These are phyloP conservation scores for Dioszegia crocea DNA, from an alignment of 768 basidiomycete species.

Conservation along the genomic window DNA sequence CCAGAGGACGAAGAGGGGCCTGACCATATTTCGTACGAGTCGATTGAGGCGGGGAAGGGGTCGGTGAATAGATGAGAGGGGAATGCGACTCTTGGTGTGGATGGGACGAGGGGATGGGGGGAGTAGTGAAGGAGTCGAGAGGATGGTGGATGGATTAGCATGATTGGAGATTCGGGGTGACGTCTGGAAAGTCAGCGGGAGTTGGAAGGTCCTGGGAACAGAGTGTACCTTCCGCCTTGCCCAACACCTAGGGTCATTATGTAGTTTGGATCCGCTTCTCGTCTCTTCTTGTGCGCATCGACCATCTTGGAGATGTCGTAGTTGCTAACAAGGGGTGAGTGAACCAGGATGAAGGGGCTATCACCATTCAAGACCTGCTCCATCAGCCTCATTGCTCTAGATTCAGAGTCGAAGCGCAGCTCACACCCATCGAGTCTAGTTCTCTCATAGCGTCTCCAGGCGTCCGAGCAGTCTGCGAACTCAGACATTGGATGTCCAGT, in stretches of 20 bases:
- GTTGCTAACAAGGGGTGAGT: constrained; percentile 69
- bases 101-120: constrained; percentile 31
- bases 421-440: constrained; percentile 44
- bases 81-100: constrained; percentile 23
- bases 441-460: constrained; percentile 50
- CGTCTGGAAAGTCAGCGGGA: constrained; percentile 29
- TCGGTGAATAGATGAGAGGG: constrained; percentile 57
- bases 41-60: constrained; percentile 62
- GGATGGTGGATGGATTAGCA: constrained; percentile 46
- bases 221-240: constrained; percentile 44
- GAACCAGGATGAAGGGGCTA: constrained; percentile 48
- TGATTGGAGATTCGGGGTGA: constrained; percentile 60
- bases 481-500: constrained; percentile 42
- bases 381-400: neutral
- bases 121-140: constrained; percentile 42
- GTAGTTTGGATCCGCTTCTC: constrained; percentile 81
- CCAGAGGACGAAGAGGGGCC: constrained; percentile 49
- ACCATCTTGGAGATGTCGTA: constrained; percentile 86
- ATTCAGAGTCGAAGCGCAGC: neutral
- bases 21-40: constrained; percentile 80
- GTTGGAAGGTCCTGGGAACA: neutral
- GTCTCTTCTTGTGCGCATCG: constrained; percentile 76
- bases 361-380: constrained; percentile 47
- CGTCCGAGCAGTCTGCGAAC: constrained; percentile 42
- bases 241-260: constrained; percentile 82